Evolutionary conservation across 352 stramenopile species (phyloP).

Genomic region (Elongisporangium prolatum): DNA sequence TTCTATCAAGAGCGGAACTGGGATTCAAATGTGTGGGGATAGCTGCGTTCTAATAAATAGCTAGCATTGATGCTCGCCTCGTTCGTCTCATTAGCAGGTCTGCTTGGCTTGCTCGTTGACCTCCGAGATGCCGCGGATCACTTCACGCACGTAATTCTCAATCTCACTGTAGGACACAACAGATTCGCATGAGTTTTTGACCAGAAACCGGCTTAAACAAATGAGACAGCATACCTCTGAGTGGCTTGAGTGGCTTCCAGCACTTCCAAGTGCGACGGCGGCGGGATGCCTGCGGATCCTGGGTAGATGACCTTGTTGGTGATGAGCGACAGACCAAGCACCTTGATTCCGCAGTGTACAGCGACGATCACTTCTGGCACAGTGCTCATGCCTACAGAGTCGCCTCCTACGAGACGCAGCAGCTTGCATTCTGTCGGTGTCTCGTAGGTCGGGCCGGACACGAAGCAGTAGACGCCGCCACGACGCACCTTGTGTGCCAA

Average conservation of each 20-base stretch:
- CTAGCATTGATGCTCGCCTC: not conserved
- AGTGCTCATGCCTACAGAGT: slow-evolving; percentile 96
- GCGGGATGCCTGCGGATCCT: slow-evolving; percentile 65
- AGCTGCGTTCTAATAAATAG: not conserved
- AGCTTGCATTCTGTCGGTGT: slow-evolving; percentile 93
- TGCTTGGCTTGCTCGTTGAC: not conserved
- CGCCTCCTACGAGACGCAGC: slow-evolving; percentile 88
- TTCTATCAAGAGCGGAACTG: not conserved
- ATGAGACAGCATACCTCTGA: slow-evolving; percentile 22
- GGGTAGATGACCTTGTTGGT: slow-evolving; percentile 92
- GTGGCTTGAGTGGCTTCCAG: slow-evolving; percentile 83
- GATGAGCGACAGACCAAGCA: slow-evolving; percentile 95
- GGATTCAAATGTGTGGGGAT: not conserved
- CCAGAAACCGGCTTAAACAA: slow-evolving; percentile 6
- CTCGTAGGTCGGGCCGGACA: slow-evolving; percentile 96
- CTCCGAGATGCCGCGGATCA: slow-evolving; percentile 32
- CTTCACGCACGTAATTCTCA: slow-evolving; percentile 40
- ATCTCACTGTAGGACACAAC: slow-evolving; percentile 23
- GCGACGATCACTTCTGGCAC: slow-evolving; percentile 96
- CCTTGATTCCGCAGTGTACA: slow-evolving; percentile 92
- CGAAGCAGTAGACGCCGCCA: slow-evolving; percentile 94
- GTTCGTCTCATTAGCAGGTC: not conserved
- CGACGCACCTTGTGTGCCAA: slow-evolving; percentile 80
- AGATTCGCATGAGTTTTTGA: slow-evolving; percentile 1
- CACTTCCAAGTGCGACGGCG: slow-evolving; percentile 91